Evolutionary conservation across 805 yeast species (phyloP).

Genomic region (Saccharomycopsis amapae): DNA sequence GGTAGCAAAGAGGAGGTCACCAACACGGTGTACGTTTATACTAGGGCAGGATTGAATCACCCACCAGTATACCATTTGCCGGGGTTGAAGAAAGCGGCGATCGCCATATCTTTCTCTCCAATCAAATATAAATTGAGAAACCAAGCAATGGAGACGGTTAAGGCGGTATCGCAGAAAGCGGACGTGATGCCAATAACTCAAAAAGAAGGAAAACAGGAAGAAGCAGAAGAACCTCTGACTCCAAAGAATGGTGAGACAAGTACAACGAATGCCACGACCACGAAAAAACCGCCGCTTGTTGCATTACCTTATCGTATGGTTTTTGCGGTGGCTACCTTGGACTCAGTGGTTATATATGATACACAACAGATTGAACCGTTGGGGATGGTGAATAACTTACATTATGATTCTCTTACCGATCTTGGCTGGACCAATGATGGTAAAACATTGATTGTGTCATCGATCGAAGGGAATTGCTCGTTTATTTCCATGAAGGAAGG

Average conservation of each 20-base stretch:
- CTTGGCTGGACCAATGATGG: slow-evolving; percentile 82
- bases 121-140: slow-evolving; percentile 39
- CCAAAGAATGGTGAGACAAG: background rate
- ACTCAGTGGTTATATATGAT: slow-evolving; percentile 73
- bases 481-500: background rate
- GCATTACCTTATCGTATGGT: slow-evolving; percentile 70
- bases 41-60: slow-evolving; percentile 57
- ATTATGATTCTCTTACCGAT: slow-evolving; percentile 85
- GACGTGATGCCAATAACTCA: no score
- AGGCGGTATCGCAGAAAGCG: no score
- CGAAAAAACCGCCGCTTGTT: slow-evolving; percentile 32
- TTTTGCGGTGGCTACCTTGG: slow-evolving; percentile 91
- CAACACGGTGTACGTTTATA: slow-evolving; percentile 75
- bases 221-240: background rate
- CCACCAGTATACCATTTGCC: slow-evolving; percentile 77
- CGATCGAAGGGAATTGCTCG: slow-evolving; percentile 36
- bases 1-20: slow-evolving; percentile 32
- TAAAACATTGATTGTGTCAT: slow-evolving; percentile 55
- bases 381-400: slow-evolving; percentile 70
- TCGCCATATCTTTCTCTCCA: slow-evolving; percentile 77
- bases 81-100: slow-evolving; percentile 74
- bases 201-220: background rate
- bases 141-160: background rate
- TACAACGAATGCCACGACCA: background rate
- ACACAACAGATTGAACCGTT: slow-evolving; percentile 65